Percentiles rank a stretch among this genome's conserved stretches.
These are phyloP conservation scores for Fusarium ramigenum DNA, from an alignment of 2,329 filamentous ascomycete species.

Conservation along the genomic window DNA sequence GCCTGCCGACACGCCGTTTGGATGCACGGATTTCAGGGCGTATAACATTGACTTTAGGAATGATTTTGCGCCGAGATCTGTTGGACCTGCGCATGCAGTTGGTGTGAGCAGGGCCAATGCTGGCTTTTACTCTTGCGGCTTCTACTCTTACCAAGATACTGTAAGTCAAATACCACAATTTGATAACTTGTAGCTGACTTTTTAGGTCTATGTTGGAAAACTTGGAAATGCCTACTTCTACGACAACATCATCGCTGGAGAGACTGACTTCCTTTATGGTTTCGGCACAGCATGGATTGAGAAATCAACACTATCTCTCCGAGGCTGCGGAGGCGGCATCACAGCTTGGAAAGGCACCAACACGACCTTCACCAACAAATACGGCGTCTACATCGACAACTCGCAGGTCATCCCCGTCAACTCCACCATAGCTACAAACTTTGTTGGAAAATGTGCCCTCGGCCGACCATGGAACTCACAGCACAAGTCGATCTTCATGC, in stretches of 20 bases:
- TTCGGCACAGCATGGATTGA: conserved; percentile 73
- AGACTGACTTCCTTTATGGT: conserved; percentile 75
- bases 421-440: conserved; percentile 47
- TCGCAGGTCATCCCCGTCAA: conserved; percentile 66
- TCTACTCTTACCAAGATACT: conserved; percentile 76
- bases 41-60: conserved; percentile 76
- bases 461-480: conserved; percentile 70
- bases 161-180: conserved; percentile 43
- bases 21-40: conserved; percentile 68
- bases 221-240: conserved; percentile 73
- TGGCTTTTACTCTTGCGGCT: conserved; percentile 72
- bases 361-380: conserved; percentile 72
- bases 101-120: conserved; percentile 71
- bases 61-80: conserved; percentile 59
- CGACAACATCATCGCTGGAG: conserved; percentile 66
- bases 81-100: conserved; percentile 68
- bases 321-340: conserved; percentile 71
- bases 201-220: conserved; percentile 70
- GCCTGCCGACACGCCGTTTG: conserved; percentile 68
- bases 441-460: conserved; percentile 61
- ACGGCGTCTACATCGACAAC: conserved; percentile 71
- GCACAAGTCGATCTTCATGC: conserved; percentile 66
- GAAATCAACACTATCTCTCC: conserved; percentile 61
- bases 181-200: fast-evolving
- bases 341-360: conserved; percentile 74